Base-by-base conservation (phyloP, 306 rosid species). In the Malus asiatica region DNA sequence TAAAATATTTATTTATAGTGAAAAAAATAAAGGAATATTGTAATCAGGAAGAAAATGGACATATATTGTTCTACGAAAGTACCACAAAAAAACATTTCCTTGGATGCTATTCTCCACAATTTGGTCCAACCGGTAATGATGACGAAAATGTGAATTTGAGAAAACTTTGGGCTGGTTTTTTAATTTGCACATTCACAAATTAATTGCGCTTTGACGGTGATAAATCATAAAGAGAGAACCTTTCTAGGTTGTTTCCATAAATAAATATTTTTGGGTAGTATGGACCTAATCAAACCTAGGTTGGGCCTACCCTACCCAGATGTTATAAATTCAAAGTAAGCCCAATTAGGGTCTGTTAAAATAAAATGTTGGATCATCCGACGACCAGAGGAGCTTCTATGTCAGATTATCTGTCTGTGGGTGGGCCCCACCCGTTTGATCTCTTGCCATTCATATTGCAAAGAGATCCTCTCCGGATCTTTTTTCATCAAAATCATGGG, bases 401-500 rank as follows among this genome's bases (percentile, higher is more conserved):
- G 51, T 45, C 51, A 45, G 6, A 45, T 45, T 12, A 45, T 45
- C 15, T 45, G 16, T 13, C 16, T 4, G 18, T 13, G 14, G 52
- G 16, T 13, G 68, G 2, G 25, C 13, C 62, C 29, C 62, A n/a
- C 29, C 6, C 11, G 2, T 20, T 20, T 14, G 11, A 29, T 29
- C 38, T 14, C 20, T 6, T 14, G 11, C n/a, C 6, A 6, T 20
- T 14, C n/a, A 61, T 27, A 8, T 5, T 33, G 8, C 8, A 33
- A 33, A 33, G 1, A 33, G 38, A 33, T 33, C 8, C 0, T 33
- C 2, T 33, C 2, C 2, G 0, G 8, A 33, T 5, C 8, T 33
- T 6, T 6, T 33, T 33, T 4, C 8, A 33, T 0, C 8, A 1
- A 33, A 1, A 0, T 33, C 38, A 33, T 0, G 7, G 8, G 1